These are phyloP conservation scores for Cutaneotrichosporon mucoides DNA, from an alignment of 1,284 basidiomycete species.

Conservation along the genomic window DNA sequence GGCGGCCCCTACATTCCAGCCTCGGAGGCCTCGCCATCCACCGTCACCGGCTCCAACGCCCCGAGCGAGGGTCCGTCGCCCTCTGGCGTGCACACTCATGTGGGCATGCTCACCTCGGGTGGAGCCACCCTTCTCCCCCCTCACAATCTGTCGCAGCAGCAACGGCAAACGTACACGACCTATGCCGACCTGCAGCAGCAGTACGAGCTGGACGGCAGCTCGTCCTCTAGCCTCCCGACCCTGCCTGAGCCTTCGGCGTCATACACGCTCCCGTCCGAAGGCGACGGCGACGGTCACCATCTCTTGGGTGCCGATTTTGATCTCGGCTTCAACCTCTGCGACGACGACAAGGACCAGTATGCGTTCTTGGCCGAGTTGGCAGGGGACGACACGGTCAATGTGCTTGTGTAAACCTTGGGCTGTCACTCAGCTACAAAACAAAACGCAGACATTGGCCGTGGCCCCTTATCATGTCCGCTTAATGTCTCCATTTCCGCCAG, in stretches of 20 bases:
- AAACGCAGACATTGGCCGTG: too few species aligned
- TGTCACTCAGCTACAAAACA: too few species aligned
- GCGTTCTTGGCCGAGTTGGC: conserved; percentile 15
- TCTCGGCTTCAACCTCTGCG: conserved; percentile 13
- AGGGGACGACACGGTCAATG: neutral
- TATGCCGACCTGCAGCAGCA: neutral
- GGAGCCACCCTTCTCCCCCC: conserved; percentile 12
- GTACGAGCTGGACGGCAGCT: neutral
- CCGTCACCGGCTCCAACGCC: neutral
- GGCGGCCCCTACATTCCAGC: conserved; percentile 17
- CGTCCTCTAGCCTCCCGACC: conserved; percentile 5
- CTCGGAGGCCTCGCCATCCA: conserved; percentile 4
- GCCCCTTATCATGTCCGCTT: too few species aligned
- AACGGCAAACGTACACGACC: neutral
- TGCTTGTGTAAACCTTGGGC: too few species aligned
- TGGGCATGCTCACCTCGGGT: neutral
- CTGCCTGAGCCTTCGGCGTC: conserved; percentile 12
- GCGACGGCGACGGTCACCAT: neutral
- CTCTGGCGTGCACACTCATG: conserved; percentile 2
- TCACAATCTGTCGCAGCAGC: conserved; percentile 7
- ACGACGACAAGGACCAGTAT: conserved; percentile 17
- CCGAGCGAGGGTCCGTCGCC: conserved; percentile 16
- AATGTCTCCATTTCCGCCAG: too few species aligned
- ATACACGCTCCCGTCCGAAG: conserved; percentile 1
- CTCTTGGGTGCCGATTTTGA: conserved; percentile 4